phyloP scores from a whole-genome alignment of 2,329 filamentous ascomycete genomes.

The Raffaelea albimanens region DNA sequence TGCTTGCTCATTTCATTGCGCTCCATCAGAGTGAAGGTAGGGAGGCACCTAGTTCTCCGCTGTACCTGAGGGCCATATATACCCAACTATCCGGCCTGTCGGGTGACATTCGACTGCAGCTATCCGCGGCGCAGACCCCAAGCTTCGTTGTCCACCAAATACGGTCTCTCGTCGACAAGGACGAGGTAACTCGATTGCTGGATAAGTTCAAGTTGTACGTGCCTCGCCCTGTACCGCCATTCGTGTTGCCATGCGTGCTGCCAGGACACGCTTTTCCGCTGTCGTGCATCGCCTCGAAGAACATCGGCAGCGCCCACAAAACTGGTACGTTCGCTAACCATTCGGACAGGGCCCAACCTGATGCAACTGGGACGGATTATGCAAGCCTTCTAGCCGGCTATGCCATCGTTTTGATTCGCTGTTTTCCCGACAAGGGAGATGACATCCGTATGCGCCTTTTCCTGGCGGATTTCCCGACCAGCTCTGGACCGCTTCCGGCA shows the following conservation, averaged over 20 bases:
- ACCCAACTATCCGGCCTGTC: constrained; percentile 43
- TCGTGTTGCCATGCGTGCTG: no score
- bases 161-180: constrained; percentile 61
- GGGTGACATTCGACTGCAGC: constrained; percentile 37
- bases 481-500: constrained; percentile 43
- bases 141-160: constrained; percentile 58
- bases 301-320: no score
- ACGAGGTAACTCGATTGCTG: constrained; percentile 59
- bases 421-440: constrained; percentile 72
- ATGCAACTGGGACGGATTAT: constrained; percentile 29
- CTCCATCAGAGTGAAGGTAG: constrained; percentile 33
- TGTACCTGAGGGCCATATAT: constrained; percentile 42
- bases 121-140: constrained; percentile 27
- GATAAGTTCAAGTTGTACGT: constrained; percentile 29
- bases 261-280: neutral
- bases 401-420: constrained; percentile 72
- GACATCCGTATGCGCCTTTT: constrained; percentile 95
- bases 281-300: no score
- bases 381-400: constrained; percentile 75
- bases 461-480: constrained; percentile 53
- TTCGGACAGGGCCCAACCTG: constrained; percentile 3
- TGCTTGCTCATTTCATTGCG: constrained; percentile 58
- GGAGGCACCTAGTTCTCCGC: constrained; percentile 24
- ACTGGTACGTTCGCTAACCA: neutral
- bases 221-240: neutral